Base-by-base conservation (phyloP, 2,329 filamentous ascomycete genomes). In the Nigrospora oryzae region DNA sequence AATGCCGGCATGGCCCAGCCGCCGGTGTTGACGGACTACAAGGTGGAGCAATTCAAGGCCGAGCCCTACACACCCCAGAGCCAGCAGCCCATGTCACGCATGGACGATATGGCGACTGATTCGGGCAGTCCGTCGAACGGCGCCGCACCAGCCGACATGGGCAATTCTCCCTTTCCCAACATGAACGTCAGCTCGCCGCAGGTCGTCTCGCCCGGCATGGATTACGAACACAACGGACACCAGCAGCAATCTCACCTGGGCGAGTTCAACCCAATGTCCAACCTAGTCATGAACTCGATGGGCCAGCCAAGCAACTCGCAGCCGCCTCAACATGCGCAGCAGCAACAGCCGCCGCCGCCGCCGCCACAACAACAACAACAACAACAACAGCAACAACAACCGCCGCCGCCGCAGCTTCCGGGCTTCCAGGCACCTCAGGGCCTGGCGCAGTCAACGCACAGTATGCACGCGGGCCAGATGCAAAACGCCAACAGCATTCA, bases 1-100 rank as follows among this genome's bases (percentile, higher is more conserved):
- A 81, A 71, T 46, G 75, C 73, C 5, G 78, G 78, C 19, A 80
- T 83, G 69, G 77, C 70, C 2, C 74, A 78, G 47, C 69, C 73
- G 12, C 59, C 71, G 0, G 65, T 72, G 52, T 57, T 70, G 37
- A 66, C 72, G 40, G 70, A 76, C 17, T 57, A 60, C 45, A 74
- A 78, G 23, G 73, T 69, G 36, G 60, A 63, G 44, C 58, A 57
- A 12, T 63, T 59, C 46, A 57, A 60, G 19, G 51, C 57, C 1
- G 60, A 63, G 42, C 59, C 60, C 8, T 63, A 59, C 43, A 56
- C 60, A 11, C 53, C 59, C 2, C 23, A 28, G 7, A 28, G 5
- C 23, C 23, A 28, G 8, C 51, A 48, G 19, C 53, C 67, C 2
- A 62, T 71, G 14, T 62, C 73, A 8, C 57, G 63, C 10, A 58